phyloP scores from a whole-genome alignment of 2,329 filamentous ascomycete genomes.

The Colletotrichum nymphaeae region DNA sequence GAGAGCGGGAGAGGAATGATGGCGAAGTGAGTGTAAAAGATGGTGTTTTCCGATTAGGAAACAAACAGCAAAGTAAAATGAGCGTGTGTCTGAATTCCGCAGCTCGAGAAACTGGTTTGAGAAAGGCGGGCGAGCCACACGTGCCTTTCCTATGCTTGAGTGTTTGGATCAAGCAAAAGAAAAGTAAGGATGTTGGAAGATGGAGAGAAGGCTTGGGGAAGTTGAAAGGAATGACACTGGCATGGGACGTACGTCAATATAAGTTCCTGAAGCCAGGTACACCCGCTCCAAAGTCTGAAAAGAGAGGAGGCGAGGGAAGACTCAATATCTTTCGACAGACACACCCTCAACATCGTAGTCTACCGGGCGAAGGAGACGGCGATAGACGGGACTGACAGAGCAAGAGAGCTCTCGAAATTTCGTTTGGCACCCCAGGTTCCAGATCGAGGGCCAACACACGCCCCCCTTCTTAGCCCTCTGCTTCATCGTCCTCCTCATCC shows the following conservation, averaged over 20 bases:
- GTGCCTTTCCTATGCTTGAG: constrained; percentile 11
- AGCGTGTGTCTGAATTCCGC: constrained; percentile 23
- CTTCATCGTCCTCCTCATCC: constrained; percentile 20
- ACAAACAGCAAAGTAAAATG: constrained; percentile 16
- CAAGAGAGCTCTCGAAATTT: not conserved
- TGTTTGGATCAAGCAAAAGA: constrained; percentile 1
- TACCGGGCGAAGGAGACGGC: constrained; percentile 10
- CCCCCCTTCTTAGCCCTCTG: constrained; percentile 25
- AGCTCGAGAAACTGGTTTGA: not conserved
- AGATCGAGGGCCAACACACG: constrained; percentile 24
- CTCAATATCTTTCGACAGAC: not conserved
- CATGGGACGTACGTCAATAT: constrained; percentile 36
- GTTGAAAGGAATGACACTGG: constrained; percentile 25
- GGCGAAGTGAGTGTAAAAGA: constrained; percentile 23
- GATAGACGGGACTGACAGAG: not conserved
- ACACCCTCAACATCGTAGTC: constrained; percentile 3
- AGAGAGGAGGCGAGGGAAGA: constrained; percentile 27
- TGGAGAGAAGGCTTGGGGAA: constrained; percentile 3
- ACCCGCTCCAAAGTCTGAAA: constrained; percentile 24
- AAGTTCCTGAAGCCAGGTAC: constrained; percentile 35
- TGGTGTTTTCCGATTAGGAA: constrained; percentile 15
- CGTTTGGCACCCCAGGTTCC: constrained; percentile 18
- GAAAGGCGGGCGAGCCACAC: not conserved
- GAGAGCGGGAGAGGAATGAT: constrained; percentile 31
- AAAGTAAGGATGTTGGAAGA: constrained; percentile 2